phyloP scores from a whole-genome alignment of 176 grass and related monocot species.

The Phoenix dactylifera region DNA sequence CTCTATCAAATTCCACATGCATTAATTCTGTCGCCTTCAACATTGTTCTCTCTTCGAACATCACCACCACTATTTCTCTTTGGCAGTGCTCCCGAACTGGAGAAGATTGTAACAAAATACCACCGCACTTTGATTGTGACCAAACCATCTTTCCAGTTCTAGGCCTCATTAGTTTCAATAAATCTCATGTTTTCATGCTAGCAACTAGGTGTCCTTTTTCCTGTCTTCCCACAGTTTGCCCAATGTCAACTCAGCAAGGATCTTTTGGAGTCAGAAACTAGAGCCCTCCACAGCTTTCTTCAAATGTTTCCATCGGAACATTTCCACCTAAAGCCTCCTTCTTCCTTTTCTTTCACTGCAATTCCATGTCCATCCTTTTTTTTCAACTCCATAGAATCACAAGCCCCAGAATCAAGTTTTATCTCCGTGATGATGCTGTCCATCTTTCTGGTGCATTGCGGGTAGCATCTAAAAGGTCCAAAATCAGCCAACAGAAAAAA shows the following conservation, averaged over 20 bases:
- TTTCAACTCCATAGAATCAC: neutral
- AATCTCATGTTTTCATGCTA: neutral
- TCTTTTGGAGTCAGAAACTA: neutral
- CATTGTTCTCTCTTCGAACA: neutral
- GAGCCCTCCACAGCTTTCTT: slow-evolving; percentile 4
- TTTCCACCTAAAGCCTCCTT: neutral
- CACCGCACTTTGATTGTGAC: slow-evolving; percentile 3
- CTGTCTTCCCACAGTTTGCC: neutral
- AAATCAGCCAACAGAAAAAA: neutral
- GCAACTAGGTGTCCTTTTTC: neutral
- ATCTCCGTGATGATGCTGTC: neutral
- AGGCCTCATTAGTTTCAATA: neutral
- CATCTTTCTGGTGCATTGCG: neutral
- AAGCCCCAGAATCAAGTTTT: neutral
- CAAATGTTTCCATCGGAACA: neutral
- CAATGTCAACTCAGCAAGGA: neutral
- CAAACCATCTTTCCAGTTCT: neutral
- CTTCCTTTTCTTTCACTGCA: neutral
- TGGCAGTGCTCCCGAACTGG: neutral
- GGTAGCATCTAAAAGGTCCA: neutral
- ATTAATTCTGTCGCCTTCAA: neutral
- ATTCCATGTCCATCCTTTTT: neutral
- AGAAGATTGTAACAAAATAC: neutral
- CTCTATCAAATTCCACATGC: neutral
- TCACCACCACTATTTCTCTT: neutral